Conservation (phyloP, 148 eudicot species). For the Spergularia bocconei region DNA sequence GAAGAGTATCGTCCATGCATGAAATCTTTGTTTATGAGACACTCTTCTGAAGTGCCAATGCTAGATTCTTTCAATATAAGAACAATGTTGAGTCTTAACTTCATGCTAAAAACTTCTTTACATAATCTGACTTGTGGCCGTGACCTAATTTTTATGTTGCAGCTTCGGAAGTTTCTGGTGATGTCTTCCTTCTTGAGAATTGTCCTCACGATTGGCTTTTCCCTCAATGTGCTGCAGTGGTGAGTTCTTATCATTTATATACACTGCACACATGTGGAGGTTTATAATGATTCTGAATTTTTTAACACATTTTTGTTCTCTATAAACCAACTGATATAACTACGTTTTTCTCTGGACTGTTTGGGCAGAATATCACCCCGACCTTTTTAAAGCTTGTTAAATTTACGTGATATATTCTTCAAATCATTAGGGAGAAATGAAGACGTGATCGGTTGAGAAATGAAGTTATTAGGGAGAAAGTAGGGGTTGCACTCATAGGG, state of each 20-base stretch:
- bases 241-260: constrained; percentile 31
- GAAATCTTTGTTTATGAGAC: too few species aligned
- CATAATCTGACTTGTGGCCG: background rate
- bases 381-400: too few species aligned
- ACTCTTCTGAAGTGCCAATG: too few species aligned
- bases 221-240: constrained; percentile 84
- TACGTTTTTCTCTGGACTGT: background rate
- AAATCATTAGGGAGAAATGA: too few species aligned
- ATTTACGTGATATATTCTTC: background rate
- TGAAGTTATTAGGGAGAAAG: too few species aligned
- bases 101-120: background rate
- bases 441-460: too few species aligned
- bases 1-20: too few species aligned
- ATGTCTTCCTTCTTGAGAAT: constrained; percentile 58
- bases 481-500: too few species aligned
- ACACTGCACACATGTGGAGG: background rate
- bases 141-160: constrained; percentile 25
- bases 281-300: background rate
- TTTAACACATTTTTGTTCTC: background rate
- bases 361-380: too few species aligned
- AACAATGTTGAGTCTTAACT: background rate
- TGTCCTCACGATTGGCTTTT: constrained; percentile 97
- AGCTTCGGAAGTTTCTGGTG: constrained; percentile 61
- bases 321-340: background rate
- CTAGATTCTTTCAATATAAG: too few species aligned